Evolutionary conservation across 192 early-diverging fungal species (phyloP), one percentile per base, ranked within the genome.

Genomic region (Umbelopsis vinacea): DNA sequence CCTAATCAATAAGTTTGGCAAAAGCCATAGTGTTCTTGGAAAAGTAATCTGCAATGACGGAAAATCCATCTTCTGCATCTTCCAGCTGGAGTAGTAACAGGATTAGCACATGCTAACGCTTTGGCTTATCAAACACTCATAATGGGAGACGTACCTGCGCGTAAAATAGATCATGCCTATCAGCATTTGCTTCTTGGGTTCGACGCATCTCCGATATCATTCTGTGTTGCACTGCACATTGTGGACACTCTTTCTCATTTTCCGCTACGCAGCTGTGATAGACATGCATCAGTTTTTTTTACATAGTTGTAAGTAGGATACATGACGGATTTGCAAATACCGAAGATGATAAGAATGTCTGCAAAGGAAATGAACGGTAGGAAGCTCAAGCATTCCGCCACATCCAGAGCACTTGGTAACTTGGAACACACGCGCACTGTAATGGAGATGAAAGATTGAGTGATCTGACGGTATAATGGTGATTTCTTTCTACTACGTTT

Each of bases 271-370:
- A 88, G n/a, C 82, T 81, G 74, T 4, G 40, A 37, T 38, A 67
- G 3, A 60, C 19, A 67, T 33, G 24, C 67, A 26, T 46, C 10
- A n/a, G 54, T 19, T 24, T 38, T 17, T 21, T 12, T 52, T 7
- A 12, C 23, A 69, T 77, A 73, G 67, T 47, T 17, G 29, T 29
- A 3, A 29, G 29, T 3, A 29, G 3, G 3, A 3, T 29, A 29
- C 29, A 29, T 29, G 29, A 29, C 29, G 29, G 29, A 29, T 29
- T 29, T 29, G 29, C 29, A 40, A 11, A 21, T 88, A 95, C 78
- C 95, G 80, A 74, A 94, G 90, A 79, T 99, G 97, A 76, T 92
- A 99, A 52, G 95, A 94, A 72, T 99, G 97, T 70, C 92, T 87
- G 83, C 97, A 99, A 73, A 97, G 75, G 76, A 97, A 99, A 71